These are phyloP conservation scores for Metschnikowia dekortorum DNA, from an alignment of 805 yeast genomes.

Conservation along the genomic window DNA sequence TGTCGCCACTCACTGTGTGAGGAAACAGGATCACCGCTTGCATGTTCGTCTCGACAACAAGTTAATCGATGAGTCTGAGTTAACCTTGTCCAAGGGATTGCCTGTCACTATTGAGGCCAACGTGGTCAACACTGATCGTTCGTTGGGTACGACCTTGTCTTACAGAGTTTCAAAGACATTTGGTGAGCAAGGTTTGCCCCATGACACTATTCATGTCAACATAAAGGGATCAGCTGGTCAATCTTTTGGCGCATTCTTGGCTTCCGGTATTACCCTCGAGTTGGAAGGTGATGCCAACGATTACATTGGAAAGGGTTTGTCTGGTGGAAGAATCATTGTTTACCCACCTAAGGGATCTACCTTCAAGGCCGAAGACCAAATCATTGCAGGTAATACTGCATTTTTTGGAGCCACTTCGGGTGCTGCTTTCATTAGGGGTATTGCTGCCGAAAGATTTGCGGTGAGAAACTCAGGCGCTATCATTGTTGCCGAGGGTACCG, in stretches of 20 bases:
- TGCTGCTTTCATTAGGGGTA: slow-evolving; percentile 88
- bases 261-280: slow-evolving; percentile 92
- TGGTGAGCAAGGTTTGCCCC: slow-evolving; percentile 92
- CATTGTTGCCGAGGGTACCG: slow-evolving; percentile 94
- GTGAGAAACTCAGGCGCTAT: slow-evolving; percentile 98
- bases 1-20: slow-evolving; percentile 86
- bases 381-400: slow-evolving; percentile 95
- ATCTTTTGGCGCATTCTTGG: slow-evolving; percentile 96
- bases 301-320: slow-evolving; percentile 94
- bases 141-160: slow-evolving; percentile 91
- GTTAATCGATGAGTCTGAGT: slow-evolving; percentile 91
- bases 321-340: slow-evolving; percentile 90
- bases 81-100: slow-evolving; percentile 92
- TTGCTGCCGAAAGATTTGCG: slow-evolving; percentile 97
- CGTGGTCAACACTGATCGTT: slow-evolving; percentile 93
- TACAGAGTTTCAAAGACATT: slow-evolving; percentile 89
- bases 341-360: slow-evolving; percentile 83
- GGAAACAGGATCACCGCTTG: slow-evolving; percentile 90
- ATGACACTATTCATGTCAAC: slow-evolving; percentile 92
- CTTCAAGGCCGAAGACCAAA: slow-evolving; percentile 94
- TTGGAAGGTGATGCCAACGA: slow-evolving; percentile 97
- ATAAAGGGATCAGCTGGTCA: slow-evolving; percentile 95
- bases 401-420: slow-evolving; percentile 98
- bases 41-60: slow-evolving; percentile 94
- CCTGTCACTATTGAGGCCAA: slow-evolving; percentile 93